These are phyloP conservation scores for Blastobotrys terrestris DNA, from an alignment of 805 yeast genomes.

Conservation along the genomic window DNA sequence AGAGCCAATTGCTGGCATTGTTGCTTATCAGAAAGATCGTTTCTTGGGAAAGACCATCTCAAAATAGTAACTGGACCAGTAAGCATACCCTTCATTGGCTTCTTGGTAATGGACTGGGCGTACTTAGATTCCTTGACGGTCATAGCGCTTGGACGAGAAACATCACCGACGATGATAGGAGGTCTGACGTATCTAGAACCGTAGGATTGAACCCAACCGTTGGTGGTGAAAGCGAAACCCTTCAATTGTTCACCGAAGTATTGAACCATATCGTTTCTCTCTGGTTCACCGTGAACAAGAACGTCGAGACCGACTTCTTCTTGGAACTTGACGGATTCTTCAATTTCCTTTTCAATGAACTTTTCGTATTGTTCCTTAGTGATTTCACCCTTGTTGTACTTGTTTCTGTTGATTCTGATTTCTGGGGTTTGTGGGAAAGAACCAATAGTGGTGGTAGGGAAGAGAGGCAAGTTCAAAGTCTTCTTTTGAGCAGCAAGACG, in stretches of 20 bases:
- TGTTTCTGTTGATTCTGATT: slow-evolving; percentile 97
- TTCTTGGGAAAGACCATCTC: slow-evolving; percentile 99
- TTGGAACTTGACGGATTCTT: slow-evolving; percentile 95
- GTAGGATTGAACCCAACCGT: slow-evolving; percentile 99
- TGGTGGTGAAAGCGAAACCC: slow-evolving; percentile 96
- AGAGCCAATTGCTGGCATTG: slow-evolving; percentile 96
- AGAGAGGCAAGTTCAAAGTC: slow-evolving; percentile 88
- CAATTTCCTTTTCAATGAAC: slow-evolving; percentile 96
- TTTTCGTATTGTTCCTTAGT: slow-evolving; percentile 91
- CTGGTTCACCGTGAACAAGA: slow-evolving; percentile 99
- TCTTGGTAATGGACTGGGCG: slow-evolving; percentile 92
- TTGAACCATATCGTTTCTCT: slow-evolving; percentile 99
- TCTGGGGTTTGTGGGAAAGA: slow-evolving; percentile 99
- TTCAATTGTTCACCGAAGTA: slow-evolving; percentile 98
- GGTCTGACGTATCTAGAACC: slow-evolving; percentile 99
- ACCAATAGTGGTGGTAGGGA: slow-evolving; percentile 99
- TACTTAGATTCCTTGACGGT: slow-evolving; percentile 98
- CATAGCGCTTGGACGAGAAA: slow-evolving; percentile 97
- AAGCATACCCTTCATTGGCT: slow-evolving; percentile 99
- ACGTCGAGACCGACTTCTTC: slow-evolving; percentile 98
- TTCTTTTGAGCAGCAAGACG: slow-evolving; percentile 88
- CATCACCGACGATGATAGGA: slow-evolving; percentile 98
- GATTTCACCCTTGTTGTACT: slow-evolving; percentile 94
- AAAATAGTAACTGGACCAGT: slow-evolving; percentile 99
- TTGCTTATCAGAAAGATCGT: slow-evolving; percentile 84